phyloP scores from a whole-genome alignment of 306 rosid genomes.

The Cicer cuneatum region DNA sequence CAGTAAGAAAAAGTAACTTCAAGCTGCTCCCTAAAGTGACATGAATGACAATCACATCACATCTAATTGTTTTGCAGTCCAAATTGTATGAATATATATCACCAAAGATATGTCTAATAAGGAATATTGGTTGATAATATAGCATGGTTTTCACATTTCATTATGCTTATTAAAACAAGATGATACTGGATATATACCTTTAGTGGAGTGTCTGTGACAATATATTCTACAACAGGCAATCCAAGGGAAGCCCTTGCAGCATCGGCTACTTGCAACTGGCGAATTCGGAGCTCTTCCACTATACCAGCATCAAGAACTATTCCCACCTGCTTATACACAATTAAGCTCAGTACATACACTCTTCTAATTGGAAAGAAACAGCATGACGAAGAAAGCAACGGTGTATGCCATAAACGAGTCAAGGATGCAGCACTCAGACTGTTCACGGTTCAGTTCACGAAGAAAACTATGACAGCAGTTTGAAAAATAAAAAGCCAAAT shows the following conservation, averaged over 20 bases:
- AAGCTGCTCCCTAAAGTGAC: not conserved
- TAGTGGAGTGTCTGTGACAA: slow-evolving; percentile 78
- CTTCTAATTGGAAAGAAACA: slow-evolving; percentile 14
- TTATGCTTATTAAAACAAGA: slow-evolving; percentile 26
- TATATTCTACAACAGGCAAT: slow-evolving; percentile 76
- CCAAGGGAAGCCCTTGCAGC: slow-evolving; percentile 96
- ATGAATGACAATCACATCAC: not conserved
- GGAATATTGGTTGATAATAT: slow-evolving; percentile 20
- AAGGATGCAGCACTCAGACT: not conserved
- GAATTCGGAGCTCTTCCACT: slow-evolving; percentile 73
- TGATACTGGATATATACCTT: slow-evolving; percentile 51
- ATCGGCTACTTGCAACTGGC: slow-evolving; percentile 90
- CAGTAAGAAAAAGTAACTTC: not conserved
- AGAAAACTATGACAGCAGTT: too few relatives aligned
- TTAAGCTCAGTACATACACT: not conserved
- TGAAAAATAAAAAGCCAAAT: too few relatives aligned
- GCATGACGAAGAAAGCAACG: slow-evolving; percentile 24
- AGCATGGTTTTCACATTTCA: slow-evolving; percentile 21
- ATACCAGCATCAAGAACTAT: slow-evolving; percentile 90
- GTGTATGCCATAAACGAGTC: slow-evolving; percentile 7
- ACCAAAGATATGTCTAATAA: not conserved
- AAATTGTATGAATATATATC: slow-evolving; percentile 4
- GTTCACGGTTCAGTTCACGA: too few relatives aligned
- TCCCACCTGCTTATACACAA: slow-evolving; percentile 67
- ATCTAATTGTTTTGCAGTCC: not conserved